Percentiles rank a stretch among this genome's conserved stretches.
Conservation (phyloP, 140 eudicot species). For the Erigeron philadelphicus region DNA sequence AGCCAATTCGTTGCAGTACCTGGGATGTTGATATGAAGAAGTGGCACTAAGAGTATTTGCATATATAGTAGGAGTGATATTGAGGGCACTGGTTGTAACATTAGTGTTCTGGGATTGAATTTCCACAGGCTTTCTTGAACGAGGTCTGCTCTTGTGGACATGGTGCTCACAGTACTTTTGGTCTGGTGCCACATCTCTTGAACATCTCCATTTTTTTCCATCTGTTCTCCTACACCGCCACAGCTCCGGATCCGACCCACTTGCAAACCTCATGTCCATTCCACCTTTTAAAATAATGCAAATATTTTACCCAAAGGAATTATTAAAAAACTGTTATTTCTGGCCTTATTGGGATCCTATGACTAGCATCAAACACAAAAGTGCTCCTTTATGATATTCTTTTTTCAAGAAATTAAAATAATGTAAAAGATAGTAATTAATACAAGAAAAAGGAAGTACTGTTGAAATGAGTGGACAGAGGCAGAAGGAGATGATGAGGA, state of each 20-base stretch:
- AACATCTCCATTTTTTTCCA: constrained; percentile 83
- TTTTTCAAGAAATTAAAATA: neutral
- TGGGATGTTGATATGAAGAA: constrained; percentile 38
- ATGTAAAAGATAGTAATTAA: neutral
- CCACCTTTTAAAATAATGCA: constrained; percentile 20
- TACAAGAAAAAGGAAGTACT: constrained; percentile 30
- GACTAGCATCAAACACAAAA: neutral
- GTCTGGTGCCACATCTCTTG: constrained; percentile 65
- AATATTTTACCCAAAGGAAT: no score
- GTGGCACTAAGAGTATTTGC: neutral
- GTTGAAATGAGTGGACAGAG: constrained; percentile 49
- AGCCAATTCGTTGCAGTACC: constrained; percentile 18
- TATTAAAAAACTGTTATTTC: no score
- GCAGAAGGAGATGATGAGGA: constrained; percentile 54
- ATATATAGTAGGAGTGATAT: constrained; percentile 12
- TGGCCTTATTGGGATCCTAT: no score
- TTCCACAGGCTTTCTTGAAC: constrained; percentile 99
- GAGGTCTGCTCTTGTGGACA: constrained; percentile 56
- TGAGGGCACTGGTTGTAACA: constrained; percentile 13
- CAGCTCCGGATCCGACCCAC: constrained; percentile 64
- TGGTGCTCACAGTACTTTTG: constrained; percentile 81
- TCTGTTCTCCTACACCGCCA: constrained; percentile 84
- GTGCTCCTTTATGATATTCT: neutral
- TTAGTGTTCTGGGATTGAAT: constrained; percentile 30
- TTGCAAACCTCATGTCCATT: constrained; percentile 46